Conservation (phyloP, 2,329 filamentous ascomycete genomes). For the Pyrenophora teres region DNA sequence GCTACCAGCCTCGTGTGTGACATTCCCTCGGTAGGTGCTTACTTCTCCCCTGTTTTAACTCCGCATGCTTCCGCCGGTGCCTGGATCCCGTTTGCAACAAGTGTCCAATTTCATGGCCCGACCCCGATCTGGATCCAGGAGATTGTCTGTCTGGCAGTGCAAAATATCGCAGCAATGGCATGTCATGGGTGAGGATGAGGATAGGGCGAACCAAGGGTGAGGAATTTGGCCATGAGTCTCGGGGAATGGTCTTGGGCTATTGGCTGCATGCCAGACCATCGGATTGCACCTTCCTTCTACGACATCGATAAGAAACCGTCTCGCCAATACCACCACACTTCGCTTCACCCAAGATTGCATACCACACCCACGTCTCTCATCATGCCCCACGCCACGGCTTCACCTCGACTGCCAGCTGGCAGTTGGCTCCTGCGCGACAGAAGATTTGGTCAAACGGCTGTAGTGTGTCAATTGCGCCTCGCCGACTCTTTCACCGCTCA, state of each 20-base stretch:
- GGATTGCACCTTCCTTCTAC: conserved; percentile 15
- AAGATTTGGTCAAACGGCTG: neutral
- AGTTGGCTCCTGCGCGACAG: neutral
- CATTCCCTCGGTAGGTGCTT: conserved; percentile 33
- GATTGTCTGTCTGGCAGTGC: neutral
- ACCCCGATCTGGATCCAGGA: neutral
- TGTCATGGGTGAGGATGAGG: neutral
- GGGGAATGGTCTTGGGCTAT: conserved; percentile 12
- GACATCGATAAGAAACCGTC: conserved; percentile 17
- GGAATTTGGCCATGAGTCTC: neutral
- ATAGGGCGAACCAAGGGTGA: neutral
- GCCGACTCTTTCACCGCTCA: neutral
- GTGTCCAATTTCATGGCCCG: too few relatives aligned
- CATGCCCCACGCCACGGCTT: conserved; percentile 5
- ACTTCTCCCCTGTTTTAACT: conserved; percentile 18
- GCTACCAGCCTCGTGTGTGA: conserved; percentile 38
- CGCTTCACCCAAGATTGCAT: conserved; percentile 22
- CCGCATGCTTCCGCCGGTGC: neutral
- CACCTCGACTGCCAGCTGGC: neutral
- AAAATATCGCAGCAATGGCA: neutral
- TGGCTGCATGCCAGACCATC: conserved; percentile 9
- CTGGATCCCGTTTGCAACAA: neutral
- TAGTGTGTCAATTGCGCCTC: too few relatives aligned
- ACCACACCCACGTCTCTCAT: conserved; percentile 8
- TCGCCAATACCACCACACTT: conserved; percentile 11